phyloP scores from a whole-genome alignment of 1,284 basidiomycete species.

The Cutaneotrichosporon dermatis region DNA sequence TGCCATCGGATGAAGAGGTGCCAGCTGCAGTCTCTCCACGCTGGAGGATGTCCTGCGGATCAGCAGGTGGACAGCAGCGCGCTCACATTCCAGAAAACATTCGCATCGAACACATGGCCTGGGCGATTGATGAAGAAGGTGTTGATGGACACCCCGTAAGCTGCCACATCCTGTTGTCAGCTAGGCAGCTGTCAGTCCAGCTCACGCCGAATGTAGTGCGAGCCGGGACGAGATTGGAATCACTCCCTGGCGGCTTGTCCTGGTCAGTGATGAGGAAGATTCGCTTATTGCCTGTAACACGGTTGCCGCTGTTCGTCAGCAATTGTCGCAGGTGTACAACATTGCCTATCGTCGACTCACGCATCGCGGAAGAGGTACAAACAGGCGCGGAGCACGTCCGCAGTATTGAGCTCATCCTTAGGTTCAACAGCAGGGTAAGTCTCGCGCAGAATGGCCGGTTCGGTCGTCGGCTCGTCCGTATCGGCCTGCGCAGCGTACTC shows the following conservation, averaged over 20 bases:
- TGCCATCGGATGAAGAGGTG: constrained; percentile 58
- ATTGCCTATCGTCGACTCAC: constrained; percentile 51
- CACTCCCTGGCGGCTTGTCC: constrained; percentile 57
- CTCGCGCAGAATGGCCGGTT: constrained; percentile 37
- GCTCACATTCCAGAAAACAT: constrained; percentile 70
- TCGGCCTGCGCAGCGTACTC: constrained; percentile 27
- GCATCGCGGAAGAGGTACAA: constrained; percentile 81
- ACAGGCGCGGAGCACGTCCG: constrained; percentile 79
- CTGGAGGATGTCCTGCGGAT: constrained; percentile 55
- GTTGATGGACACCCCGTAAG: constrained; percentile 75
- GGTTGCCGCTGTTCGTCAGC: constrained; percentile 58
- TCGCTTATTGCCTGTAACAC: constrained; percentile 71
- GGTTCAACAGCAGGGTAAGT: constrained; percentile 36
- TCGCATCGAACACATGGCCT: constrained; percentile 66
- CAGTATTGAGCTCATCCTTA: constrained; percentile 53
- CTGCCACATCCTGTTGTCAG: constrained; percentile 64
- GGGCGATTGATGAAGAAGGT: constrained; percentile 84
- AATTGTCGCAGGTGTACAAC: neutral
- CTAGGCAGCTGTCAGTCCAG: neutral
- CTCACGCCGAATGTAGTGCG: constrained; percentile 39
- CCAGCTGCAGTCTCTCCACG: constrained; percentile 56
- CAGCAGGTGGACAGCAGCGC: constrained; percentile 49
- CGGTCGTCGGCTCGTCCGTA: constrained; percentile 21
- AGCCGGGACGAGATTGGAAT: constrained; percentile 36
- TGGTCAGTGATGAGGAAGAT: constrained; percentile 91